Evolutionary conservation across 768 basidiomycete species (phyloP).

Genomic region (Kwoniella sp.): DNA sequence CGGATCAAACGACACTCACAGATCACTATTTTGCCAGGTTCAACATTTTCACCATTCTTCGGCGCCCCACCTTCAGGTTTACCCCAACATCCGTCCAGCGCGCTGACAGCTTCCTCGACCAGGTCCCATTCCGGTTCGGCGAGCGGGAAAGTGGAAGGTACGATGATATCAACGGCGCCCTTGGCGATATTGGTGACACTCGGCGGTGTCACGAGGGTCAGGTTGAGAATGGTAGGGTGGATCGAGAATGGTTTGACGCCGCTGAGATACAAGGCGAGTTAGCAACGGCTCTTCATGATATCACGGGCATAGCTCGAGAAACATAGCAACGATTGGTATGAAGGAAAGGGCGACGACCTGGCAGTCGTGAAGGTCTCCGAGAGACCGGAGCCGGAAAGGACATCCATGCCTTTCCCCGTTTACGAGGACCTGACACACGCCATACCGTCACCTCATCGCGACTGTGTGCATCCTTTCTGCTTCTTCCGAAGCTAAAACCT

Average conservation of each 20-base stretch:
- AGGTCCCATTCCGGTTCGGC: slow-evolving; percentile 43
- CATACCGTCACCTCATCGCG: too few species aligned
- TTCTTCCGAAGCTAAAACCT: not conserved
- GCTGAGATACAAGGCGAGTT: slow-evolving; percentile 6
- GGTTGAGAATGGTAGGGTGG: slow-evolving; percentile 48
- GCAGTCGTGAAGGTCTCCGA: too few species aligned
- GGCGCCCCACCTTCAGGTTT: slow-evolving; percentile 8
- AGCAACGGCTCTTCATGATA: not conserved
- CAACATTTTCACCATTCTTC: slow-evolving; percentile 13
- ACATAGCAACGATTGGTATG: not conserved
- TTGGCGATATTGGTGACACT: slow-evolving; percentile 40
- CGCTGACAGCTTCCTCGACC: slow-evolving; percentile 42
- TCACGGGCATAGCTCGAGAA: too few species aligned
- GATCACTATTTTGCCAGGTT: slow-evolving; percentile 40
- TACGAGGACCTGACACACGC: too few species aligned
- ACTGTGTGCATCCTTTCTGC: not conserved
- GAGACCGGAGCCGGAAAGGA: too few species aligned
- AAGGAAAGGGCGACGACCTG: too few species aligned
- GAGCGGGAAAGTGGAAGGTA: slow-evolving; percentile 35
- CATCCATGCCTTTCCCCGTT: too few species aligned
- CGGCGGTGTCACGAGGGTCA: slow-evolving; percentile 33
- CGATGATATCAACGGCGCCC: slow-evolving; percentile 45
- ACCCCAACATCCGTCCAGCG: slow-evolving; percentile 28
- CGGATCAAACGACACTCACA: too few species aligned
- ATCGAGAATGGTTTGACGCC: slow-evolving; percentile 41